These are phyloP conservation scores for Penicillium lagena DNA, from an alignment of 495 filamentous ascomycete species.

Conservation along the genomic window DNA sequence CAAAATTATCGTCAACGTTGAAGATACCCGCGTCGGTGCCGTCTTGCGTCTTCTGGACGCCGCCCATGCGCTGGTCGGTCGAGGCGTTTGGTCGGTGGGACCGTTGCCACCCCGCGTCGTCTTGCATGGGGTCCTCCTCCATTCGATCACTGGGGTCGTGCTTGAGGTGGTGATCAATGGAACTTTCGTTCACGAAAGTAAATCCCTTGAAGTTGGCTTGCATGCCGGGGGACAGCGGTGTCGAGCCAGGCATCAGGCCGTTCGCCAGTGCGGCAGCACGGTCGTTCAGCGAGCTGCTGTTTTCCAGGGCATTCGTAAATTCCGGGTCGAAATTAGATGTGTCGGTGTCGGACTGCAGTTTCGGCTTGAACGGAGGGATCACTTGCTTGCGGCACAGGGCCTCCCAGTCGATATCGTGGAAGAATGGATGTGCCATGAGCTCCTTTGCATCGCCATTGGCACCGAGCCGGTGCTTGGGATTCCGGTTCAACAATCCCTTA, in stretches of 20 bases:
- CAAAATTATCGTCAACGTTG: slow-evolving; percentile 65
- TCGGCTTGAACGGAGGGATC: slow-evolving; percentile 97
- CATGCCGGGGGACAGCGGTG: slow-evolving; percentile 86
- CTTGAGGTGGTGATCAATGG: slow-evolving; percentile 83
- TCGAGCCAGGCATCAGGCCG: slow-evolving; percentile 73
- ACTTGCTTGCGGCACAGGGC: slow-evolving; percentile 80
- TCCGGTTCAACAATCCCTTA: slow-evolving; percentile 93
- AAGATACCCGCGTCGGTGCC: slow-evolving; percentile 64
- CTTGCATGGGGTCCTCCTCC: slow-evolving; percentile 66
- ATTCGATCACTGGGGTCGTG: slow-evolving; percentile 54
- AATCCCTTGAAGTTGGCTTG: slow-evolving; percentile 98
- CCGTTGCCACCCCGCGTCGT: slow-evolving; percentile 35
- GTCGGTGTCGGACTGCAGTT: slow-evolving; percentile 88
- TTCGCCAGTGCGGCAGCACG: slow-evolving; percentile 72
- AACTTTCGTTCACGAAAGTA: slow-evolving; percentile 96
- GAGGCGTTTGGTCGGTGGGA: slow-evolving; percentile 29
- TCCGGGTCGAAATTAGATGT: slow-evolving; percentile 98
- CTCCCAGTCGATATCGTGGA: slow-evolving; percentile 88
- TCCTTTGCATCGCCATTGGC: slow-evolving; percentile 90
- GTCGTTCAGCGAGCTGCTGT: slow-evolving; percentile 68
- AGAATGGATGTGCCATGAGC: slow-evolving; percentile 91
- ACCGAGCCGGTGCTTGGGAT: slow-evolving; percentile 90
- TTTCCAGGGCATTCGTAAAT: slow-evolving; percentile 88
- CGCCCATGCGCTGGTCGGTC: slow-evolving; percentile 62
- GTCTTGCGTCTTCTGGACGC: slow-evolving; percentile 58